Conservation (phyloP, 2,329 filamentous ascomycete genomes). For the Neonectria neomacrospora region DNA sequence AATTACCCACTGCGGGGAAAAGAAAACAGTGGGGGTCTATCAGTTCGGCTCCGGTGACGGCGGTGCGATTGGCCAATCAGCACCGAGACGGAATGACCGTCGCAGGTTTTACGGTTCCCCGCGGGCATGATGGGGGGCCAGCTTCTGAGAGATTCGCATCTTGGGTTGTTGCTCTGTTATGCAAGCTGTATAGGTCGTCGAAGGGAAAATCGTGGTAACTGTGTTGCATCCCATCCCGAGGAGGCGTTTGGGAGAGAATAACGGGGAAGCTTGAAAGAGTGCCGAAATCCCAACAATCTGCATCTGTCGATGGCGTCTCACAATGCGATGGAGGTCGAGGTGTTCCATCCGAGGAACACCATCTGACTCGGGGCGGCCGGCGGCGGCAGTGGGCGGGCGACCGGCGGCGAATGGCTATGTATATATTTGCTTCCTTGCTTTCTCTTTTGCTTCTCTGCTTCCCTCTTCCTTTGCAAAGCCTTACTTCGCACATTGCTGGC, state of each 20-base stretch:
- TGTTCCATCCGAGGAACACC: neutral
- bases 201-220: neutral
- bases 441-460: neutral
- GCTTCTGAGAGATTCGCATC: neutral
- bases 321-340: neutral
- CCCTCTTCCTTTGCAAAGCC: neutral
- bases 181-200: neutral
- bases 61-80: constrained; percentile 21
- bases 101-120: neutral
- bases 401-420: constrained; percentile 12
- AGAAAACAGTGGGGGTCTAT: neutral
- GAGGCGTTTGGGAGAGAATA: neutral
- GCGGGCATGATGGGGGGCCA: neutral
- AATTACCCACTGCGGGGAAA: constrained; percentile 11
- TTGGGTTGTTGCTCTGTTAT: neutral
- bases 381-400: constrained; percentile 7
- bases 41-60: constrained; percentile 13
- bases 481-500: neutral
- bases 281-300: neutral
- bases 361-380: constrained; percentile 16
- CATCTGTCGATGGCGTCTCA: neutral
- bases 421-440: constrained; percentile 3
- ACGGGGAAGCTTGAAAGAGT: neutral
- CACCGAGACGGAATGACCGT: neutral
- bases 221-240: neutral